Conservation (phyloP, 441 rosid species). For the Erodium trifolium region DNA sequence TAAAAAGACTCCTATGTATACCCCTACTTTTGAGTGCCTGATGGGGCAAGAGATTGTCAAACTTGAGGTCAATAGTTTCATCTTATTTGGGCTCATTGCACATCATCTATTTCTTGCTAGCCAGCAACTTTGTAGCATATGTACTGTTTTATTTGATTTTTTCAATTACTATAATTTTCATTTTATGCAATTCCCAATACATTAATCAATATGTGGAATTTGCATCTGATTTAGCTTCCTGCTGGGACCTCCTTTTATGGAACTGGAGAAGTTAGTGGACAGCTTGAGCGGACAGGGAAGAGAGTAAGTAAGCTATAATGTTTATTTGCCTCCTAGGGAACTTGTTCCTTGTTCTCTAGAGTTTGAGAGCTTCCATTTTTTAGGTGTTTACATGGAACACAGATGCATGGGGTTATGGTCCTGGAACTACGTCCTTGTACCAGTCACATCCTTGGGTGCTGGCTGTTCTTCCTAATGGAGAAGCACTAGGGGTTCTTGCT, state of each 20-base stretch:
- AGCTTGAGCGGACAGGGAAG: conserved; percentile 86
- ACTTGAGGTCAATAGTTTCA: conserved; percentile 41
- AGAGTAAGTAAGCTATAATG: conserved; percentile 55
- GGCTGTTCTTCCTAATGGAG: conserved; percentile 79
- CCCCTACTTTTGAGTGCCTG: conserved; percentile 39
- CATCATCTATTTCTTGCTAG: background rate
- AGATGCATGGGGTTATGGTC: conserved; percentile 79
- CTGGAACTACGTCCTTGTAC: conserved; percentile 80
- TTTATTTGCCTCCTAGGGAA: background rate
- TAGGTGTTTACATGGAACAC: conserved; percentile 96
- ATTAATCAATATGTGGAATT: conserved; percentile 10
- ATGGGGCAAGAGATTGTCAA: conserved; percentile 54
- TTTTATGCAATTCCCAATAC: background rate
- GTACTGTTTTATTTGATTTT: conserved; percentile 2
- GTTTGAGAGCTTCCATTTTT: conserved; percentile 8
- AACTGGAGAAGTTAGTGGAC: conserved; percentile 96
- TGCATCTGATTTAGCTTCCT: conserved; percentile 46
- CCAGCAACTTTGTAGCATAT: conserved; percentile 4
- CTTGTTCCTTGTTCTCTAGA: conserved; percentile 6
- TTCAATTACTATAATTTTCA: background rate
- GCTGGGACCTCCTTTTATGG: conserved; percentile 82
- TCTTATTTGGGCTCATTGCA: too few relatives aligned
- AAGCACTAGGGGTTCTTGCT: conserved; percentile 84
- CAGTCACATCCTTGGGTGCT: conserved; percentile 99
- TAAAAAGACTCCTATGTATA: conserved; percentile 39